Evolutionary conservation across 108 stramenopile genomes (phyloP), one percentile per base, ranked within the genome.

Genomic region (Nitzschia sp.): DNA sequence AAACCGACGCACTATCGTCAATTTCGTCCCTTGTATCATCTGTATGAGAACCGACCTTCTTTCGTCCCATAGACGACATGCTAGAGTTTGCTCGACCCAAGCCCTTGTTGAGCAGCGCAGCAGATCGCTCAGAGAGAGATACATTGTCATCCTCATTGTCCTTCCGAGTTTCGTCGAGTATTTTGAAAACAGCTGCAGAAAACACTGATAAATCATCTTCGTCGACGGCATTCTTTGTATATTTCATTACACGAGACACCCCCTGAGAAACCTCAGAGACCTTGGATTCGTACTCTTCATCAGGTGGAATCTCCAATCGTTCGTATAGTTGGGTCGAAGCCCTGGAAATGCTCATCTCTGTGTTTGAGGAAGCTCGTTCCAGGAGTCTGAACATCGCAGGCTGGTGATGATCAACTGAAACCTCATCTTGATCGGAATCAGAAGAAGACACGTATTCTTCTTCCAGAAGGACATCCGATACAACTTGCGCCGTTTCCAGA

Each of bases 401-500:
- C 6, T 53, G 39, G 43, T 64, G 66, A 25, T 50, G 57, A 39
- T 20, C 24, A 6, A 67, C 59, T 38, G 73, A 53, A 0, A 67
- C 8, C 3, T 75, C 67, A 52, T 62, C 73, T 7, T 53, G 60
- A 65, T 52, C 34, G 25, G 43, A 53, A 48, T 10, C 9, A 20
- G 37, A 8, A 0, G 65, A 37, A 3, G 19, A 14, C 11, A 41
- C 5, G 3, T 59, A 41, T 10, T 56, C 34, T 7, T 70, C 70
- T 58, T 64, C 43, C 22, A 41, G 2, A 12, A 75, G 51, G 1
- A 75, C 44, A 26, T 66, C 26, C 10, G 66, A 60, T 9, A 75
- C 73, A 41, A 51, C 53, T 41, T 57, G 55, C 11, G 73, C 73
- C 0, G 73, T 75, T 44, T 68, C 66, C 20, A 75, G 51, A 29